Percentiles rank a stretch among this genome's conserved stretches.
Conservation (phyloP, 179 eudicot species). For the Beta corolliflora region DNA sequence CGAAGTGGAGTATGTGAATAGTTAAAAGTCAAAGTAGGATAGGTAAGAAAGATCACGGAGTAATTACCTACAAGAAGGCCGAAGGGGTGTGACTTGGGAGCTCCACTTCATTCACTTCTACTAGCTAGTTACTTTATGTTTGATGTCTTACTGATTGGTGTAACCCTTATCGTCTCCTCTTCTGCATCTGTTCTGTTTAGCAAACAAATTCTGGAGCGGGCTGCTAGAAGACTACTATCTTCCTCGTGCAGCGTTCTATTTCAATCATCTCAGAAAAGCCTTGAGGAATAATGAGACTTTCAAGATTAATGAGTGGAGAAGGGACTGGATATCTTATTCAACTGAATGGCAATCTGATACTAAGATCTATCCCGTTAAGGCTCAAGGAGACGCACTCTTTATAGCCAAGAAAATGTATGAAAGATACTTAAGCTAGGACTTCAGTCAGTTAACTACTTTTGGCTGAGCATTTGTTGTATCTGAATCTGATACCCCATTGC, state of each 20-base stretch:
- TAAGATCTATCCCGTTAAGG: constrained; percentile 62
- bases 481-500: background rate
- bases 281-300: constrained; percentile 54
- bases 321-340: constrained; percentile 83
- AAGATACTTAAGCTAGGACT: constrained; percentile 52
- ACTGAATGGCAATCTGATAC: constrained; percentile 78
- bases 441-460: background rate
- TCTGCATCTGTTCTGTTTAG: constrained; percentile 34
- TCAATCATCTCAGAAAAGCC: constrained; percentile 53
- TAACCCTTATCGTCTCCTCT: constrained; percentile 9
- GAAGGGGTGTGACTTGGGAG: background rate
- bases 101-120: background rate
- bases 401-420: constrained; percentile 56
- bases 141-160: background rate
- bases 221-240: constrained; percentile 78
- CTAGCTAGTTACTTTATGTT: background rate
- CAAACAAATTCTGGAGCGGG: constrained; percentile 98
- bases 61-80: too few relatives aligned
- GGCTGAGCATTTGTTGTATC: background rate
- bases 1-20: too few relatives aligned
- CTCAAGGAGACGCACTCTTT: constrained; percentile 69
- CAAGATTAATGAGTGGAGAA: constrained; percentile 79
- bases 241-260: constrained; percentile 86
- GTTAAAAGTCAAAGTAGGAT: too few relatives aligned
- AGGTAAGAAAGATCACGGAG: too few relatives aligned